These are phyloP conservation scores for maize (Zea mays) DNA, from an alignment of 176 grass and related monocot genomes.

Conservation along the genomic window DNA sequence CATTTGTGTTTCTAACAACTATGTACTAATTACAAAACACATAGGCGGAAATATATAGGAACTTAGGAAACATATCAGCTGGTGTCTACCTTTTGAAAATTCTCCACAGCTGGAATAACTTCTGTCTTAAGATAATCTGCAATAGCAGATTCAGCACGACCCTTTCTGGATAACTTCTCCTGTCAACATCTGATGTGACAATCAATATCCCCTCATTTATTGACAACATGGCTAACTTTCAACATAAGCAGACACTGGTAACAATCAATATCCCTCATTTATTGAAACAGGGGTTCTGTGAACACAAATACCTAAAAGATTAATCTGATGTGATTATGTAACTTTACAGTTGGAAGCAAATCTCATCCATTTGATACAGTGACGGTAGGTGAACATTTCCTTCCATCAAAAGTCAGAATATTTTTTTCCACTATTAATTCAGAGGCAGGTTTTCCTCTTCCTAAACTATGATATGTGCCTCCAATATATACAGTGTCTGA, in stretches of 20 bases:
- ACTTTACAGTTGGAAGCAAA: slow-evolving; percentile 68
- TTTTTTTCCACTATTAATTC: neutral
- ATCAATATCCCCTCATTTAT: no score
- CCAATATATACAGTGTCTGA: slow-evolving; percentile 30
- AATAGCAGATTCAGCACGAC: no score
- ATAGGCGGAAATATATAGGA: slow-evolving; percentile 19
- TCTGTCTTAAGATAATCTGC: no score
- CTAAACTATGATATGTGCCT: neutral
- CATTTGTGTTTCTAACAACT: no score
- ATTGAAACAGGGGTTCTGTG: neutral
- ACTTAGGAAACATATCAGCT: neutral
- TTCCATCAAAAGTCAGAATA: neutral
- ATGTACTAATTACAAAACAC: slow-evolving; percentile 15
- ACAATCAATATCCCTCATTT: slow-evolving; percentile 12
- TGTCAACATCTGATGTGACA: no score
- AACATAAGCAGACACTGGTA: slow-evolving; percentile 70
- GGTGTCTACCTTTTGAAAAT: slow-evolving; percentile 63
- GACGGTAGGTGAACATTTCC: slow-evolving; percentile 41
- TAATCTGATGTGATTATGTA: slow-evolving; percentile 4
- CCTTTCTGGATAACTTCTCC: no score
- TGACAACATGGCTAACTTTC: slow-evolving; percentile 71
- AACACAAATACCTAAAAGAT: neutral
- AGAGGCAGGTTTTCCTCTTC: slow-evolving; percentile 14
- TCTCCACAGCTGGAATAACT: slow-evolving; percentile 64
- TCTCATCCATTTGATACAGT: slow-evolving; percentile 67